Evolutionary conservation across 352 stramenopile species (phyloP), one percentile per base, ranked within the genome.

Genomic region (Pythium oligandrum): DNA sequence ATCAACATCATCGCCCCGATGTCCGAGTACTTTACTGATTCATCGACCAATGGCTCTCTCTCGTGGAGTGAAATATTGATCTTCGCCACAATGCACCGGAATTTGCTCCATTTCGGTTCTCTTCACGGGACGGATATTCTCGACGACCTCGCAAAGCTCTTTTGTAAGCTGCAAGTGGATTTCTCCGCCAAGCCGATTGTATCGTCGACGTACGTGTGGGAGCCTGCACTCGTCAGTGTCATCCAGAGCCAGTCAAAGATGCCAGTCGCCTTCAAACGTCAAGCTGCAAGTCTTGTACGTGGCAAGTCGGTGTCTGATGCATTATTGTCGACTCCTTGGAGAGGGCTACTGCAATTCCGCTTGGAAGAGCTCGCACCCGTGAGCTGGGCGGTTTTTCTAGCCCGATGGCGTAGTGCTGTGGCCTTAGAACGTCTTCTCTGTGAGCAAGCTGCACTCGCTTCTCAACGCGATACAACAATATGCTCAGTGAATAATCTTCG

Each of bases 301-400:
- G 31, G 26, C 43, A 32, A 10, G 6, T 31, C 43, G 26, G 7
- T 48, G 43, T 17, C 17, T 26, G 17, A 26, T 26, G 17, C 17
- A 26, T 26, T 26, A 0, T 26, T 26, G 11, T 26, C 43, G 4
- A 34, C 49, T 37, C 47, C 48, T 3, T 66, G 59, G 59, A 39
- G 48, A 37, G 43, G 51, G 40, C 57, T 75, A n/a, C 63, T 81
- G 4, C 34, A 47, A 1, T 53, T 76, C 6, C 53, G 66, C 7
- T 43, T 82, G 2, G 58, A 76, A 4, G 61, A 78, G 30, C 54
- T 82, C 17, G 51, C 61, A 11, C 66, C 70, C 0, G 50, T 88
- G 31, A 84, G 69, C 40, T 88, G 77, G 77, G 52, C 65, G 3
- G 46, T 77, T 0, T 83, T 86, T 44, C 65, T 88, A 32, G 62